Conservation (phyloP, 2,329 filamentous ascomycete genomes). For the Penicillium glabrum region DNA sequence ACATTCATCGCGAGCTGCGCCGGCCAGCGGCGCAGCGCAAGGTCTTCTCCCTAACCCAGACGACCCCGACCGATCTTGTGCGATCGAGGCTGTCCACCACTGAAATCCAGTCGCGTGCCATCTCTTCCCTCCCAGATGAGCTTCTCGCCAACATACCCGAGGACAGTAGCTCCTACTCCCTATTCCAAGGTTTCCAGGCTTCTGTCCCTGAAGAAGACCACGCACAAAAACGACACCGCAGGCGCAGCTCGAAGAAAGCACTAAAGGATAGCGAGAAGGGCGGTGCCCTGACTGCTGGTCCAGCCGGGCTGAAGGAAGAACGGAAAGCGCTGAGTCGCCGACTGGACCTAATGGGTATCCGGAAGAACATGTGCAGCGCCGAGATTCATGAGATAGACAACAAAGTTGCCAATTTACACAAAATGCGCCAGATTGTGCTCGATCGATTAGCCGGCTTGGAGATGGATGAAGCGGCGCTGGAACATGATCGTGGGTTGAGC, state of each 20-base stretch:
- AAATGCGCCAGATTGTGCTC: conserved; percentile 88
- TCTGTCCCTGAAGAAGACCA: conserved; percentile 69
- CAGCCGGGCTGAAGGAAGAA: conserved; percentile 76
- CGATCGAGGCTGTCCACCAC: conserved; percentile 84
- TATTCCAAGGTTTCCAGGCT: conserved; percentile 96
- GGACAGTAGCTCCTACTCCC: conserved; percentile 78
- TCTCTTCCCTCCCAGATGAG: conserved; percentile 86
- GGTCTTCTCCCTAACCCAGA: conserved; percentile 87
- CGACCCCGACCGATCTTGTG: conserved; percentile 89
- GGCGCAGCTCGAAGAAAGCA: conserved; percentile 71
- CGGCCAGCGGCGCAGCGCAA: conserved; percentile 81
- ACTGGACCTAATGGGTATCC: conserved; percentile 84
- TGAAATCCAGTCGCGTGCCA: conserved; percentile 91
- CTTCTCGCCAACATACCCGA: conserved; percentile 87
- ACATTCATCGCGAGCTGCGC: conserved; percentile 85
- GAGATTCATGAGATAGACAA: conserved; percentile 96
- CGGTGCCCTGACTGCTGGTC: conserved; percentile 58
- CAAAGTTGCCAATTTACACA: conserved; percentile 90
- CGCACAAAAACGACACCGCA: conserved; percentile 66
- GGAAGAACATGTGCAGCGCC: conserved; percentile 96
- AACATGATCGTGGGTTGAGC: conserved; percentile 72
- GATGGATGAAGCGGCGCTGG: conserved; percentile 84
- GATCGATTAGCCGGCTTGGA: conserved; percentile 83
- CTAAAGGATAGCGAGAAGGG: conserved; percentile 62
- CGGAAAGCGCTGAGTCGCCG: conserved; percentile 77